phyloP scores from a whole-genome alignment of 768 basidiomycete species.

The Hebeloma cylindrosporum region DNA sequence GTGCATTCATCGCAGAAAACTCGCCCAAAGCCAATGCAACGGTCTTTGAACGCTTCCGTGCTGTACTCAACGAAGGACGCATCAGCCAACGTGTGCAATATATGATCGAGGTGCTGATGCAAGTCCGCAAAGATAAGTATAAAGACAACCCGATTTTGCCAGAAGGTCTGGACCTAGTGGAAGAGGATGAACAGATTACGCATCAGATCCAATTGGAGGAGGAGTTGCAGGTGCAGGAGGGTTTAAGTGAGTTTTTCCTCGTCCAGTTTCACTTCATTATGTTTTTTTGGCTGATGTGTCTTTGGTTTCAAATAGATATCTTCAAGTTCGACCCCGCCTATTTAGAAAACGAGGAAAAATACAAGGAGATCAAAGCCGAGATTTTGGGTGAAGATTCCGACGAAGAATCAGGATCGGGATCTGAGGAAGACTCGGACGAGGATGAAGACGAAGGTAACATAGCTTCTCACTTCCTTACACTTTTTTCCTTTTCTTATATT shows the following conservation, averaged over 20 bases:
- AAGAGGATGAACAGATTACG: slow-evolving; percentile 97
- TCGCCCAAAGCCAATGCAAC: slow-evolving; percentile 94
- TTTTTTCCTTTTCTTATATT: neutral
- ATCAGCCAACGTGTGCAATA: slow-evolving; percentile 98
- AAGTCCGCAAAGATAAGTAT: slow-evolving; percentile 97
- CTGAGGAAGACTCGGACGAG: slow-evolving; percentile 64
- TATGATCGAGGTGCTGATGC: slow-evolving; percentile 99
- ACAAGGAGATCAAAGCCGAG: slow-evolving; percentile 86
- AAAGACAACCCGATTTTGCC: slow-evolving; percentile 96
- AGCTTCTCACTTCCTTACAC: neutral
- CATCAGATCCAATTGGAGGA: slow-evolving; percentile 92
- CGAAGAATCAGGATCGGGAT: slow-evolving; percentile 68
- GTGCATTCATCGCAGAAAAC: slow-evolving; percentile 90
- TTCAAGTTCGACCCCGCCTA: slow-evolving; percentile 93
- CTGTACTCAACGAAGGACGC: slow-evolving; percentile 90
- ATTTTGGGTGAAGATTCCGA: slow-evolving; percentile 90
- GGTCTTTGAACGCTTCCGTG: slow-evolving; percentile 95
- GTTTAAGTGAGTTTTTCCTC: slow-evolving; percentile 67
- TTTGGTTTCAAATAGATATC: slow-evolving; percentile 63
- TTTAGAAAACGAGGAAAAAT: slow-evolving; percentile 91
- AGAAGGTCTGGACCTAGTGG: slow-evolving; percentile 94
- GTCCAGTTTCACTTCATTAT: neutral
- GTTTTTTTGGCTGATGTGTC: slow-evolving; percentile 7
- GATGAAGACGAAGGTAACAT: slow-evolving; percentile 55
- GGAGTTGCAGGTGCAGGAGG: slow-evolving; percentile 91